These are phyloP conservation scores for Orbilia oligospora DNA, from an alignment of 2,329 filamentous ascomycete genomes.

Conservation along the genomic window DNA sequence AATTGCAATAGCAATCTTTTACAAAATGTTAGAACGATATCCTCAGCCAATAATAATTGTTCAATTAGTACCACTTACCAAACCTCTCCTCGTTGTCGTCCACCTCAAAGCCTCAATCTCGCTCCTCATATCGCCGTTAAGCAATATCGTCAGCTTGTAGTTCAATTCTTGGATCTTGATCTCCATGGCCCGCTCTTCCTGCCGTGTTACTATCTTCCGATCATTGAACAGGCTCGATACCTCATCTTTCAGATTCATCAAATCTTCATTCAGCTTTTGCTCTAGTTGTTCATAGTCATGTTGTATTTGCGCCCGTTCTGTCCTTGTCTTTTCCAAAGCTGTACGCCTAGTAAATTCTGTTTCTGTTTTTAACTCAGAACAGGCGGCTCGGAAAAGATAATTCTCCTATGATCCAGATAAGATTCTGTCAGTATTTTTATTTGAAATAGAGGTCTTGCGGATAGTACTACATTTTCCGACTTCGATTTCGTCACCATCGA, in stretches of 20 bases:
- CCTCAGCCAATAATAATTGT: background rate
- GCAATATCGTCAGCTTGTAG: slow-evolving; percentile 91
- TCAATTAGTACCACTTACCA: slow-evolving; percentile 66
- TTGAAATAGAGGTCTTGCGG: background rate
- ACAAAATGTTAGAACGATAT: slow-evolving; percentile 32
- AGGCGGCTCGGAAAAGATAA: slow-evolving; percentile 94
- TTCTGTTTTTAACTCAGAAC: slow-evolving; percentile 90
- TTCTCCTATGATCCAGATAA: slow-evolving; percentile 74
- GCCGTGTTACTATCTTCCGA: slow-evolving; percentile 89
- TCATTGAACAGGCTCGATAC: slow-evolving; percentile 98
- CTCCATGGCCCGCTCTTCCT: slow-evolving; percentile 88
- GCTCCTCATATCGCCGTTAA: slow-evolving; percentile 91
- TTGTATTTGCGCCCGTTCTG: slow-evolving; percentile 86
- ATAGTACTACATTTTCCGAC: slow-evolving; percentile 79
- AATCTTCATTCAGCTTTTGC: slow-evolving; percentile 87
- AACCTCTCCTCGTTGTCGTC: slow-evolving; percentile 79
- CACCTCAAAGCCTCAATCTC: slow-evolving; percentile 93
- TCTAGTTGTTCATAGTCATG: slow-evolving; percentile 94
- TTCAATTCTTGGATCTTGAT: slow-evolving; percentile 88
- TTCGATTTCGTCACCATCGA: slow-evolving; percentile 90
- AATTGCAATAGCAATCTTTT: slow-evolving; percentile 57
- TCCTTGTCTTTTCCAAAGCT: slow-evolving; percentile 84
- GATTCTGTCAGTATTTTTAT: background rate
- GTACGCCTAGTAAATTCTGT: slow-evolving; percentile 82
- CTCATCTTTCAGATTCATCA: slow-evolving; percentile 85